Evolutionary conservation across 495 filamentous ascomycete species (phyloP), one percentile per base, ranked within the genome.

Genomic region (Aspergillus baeticus): DNA sequence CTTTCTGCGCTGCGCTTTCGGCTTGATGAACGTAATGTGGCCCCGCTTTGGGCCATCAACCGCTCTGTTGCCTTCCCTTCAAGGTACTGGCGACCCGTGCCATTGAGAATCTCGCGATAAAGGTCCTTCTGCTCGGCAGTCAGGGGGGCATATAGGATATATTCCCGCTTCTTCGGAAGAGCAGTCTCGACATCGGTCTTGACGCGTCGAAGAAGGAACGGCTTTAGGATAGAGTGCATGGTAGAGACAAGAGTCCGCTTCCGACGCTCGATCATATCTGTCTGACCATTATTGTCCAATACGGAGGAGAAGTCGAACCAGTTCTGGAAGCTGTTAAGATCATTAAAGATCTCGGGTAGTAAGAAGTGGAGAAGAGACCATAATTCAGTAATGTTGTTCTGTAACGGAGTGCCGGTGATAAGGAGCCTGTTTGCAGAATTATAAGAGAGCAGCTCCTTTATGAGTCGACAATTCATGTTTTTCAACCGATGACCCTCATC

Each of bases 401-500:
- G 94, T 2, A 98, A 71, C 0, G 94, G 94, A 0, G 94, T 98
- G 6, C 94, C 94, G 0, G 94, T 98, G 53, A 98, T 93, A 2
- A 98, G 83, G 0, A 98, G 82, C 43, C 94, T 81, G 54, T 93
- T 96, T 2, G 91, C 89, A 0, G 93, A 96, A 20, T 84, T 85
- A 65, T 97, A 97, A 0, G 86, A 84, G 59, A 92, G 86, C 0
- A 98, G 73, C 55, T 95, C 91, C 42, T 87, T 84, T 61, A 98
- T 94, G 5, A 98, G 81, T 60, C 89, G 88, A 49, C 92, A 94
- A 61, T 98, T 89, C 65, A 96, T 88, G 57, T 98, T 98, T 76
- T 98, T 98, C 77, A 98, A 83, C 6, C 94, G 89, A 67, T 98
- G 94, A 2, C 94, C 94, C 74, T 98, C 94, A 64, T 98, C 94